These are phyloP conservation scores for Coniophora puteana DNA, from an alignment of 1,284 basidiomycete species.

Conservation along the genomic window DNA sequence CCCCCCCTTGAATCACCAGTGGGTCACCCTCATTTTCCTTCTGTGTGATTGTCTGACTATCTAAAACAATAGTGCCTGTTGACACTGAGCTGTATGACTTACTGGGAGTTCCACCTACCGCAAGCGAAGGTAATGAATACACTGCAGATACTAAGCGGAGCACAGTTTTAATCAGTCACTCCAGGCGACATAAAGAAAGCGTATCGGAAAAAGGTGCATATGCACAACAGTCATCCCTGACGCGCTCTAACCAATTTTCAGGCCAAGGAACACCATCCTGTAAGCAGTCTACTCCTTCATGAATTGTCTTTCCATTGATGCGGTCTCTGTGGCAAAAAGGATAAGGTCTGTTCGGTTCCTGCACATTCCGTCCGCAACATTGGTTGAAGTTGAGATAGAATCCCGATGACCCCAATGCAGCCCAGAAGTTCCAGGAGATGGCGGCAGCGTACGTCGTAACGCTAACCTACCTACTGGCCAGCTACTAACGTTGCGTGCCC, in stretches of 20 bases:
- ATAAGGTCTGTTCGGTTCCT: conserved; percentile 51
- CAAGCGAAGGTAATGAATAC: conserved; percentile 58
- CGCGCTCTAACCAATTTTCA: conserved; percentile 33
- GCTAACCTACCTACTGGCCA: conserved; percentile 8
- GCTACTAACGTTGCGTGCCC: neutral
- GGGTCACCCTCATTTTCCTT: neutral
- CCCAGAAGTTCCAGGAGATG: conserved; percentile 85
- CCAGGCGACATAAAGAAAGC: conserved; percentile 88
- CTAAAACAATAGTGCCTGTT: conserved; percentile 51
- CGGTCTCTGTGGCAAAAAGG: conserved; percentile 34
- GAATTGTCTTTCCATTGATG: conserved; percentile 4
- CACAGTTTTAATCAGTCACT: conserved; percentile 10
- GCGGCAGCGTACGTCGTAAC: conserved; percentile 67
- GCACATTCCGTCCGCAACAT: neutral
- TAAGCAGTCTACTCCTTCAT: conserved; percentile 38
- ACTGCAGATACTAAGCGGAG: conserved; percentile 4
- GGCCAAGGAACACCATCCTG: conserved; percentile 90
- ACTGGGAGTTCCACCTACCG: conserved; percentile 65
- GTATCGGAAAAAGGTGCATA: conserved; percentile 79
- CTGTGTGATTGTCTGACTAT: neutral
- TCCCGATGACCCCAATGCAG: conserved; percentile 73
- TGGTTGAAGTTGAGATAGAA: conserved; percentile 42
- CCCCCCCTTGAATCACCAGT: conserved; percentile 21
- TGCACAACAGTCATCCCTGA: conserved; percentile 7
- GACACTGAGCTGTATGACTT: conserved; percentile 81